A percentile compares a stretch with the other conserved stretches of the same genome.
phyloP scores from a whole-genome alignment of 192 early-diverging fungal genomes.

The Powellomyces hirtus region DNA sequence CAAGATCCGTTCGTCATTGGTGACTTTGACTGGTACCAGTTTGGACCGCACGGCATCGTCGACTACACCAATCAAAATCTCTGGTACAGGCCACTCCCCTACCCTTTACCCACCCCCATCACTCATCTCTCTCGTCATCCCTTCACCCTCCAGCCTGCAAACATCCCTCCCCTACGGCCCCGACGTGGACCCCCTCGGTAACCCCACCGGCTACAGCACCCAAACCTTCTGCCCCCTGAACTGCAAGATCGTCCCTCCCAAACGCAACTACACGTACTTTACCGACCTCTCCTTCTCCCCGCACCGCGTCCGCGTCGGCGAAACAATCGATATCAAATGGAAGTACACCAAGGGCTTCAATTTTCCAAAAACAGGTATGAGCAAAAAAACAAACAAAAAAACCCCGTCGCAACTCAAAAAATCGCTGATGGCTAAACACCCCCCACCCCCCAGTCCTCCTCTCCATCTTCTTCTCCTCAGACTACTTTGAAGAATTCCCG shows the following conservation, averaged over 20 bases:
- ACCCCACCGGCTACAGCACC: constrained; percentile 13
- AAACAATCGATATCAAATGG: constrained; percentile 12
- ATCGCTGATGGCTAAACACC: neutral
- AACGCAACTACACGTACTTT: constrained; percentile 8
- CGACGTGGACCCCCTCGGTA: constrained; percentile 8
- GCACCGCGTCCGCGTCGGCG: neutral
- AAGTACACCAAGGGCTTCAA: constrained; percentile 16
- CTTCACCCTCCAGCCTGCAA: too few relatives aligned
- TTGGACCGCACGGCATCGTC: constrained; percentile 18
- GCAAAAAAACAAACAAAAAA: neutral
- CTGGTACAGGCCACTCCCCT: too few relatives aligned
- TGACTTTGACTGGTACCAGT: constrained; percentile 16
- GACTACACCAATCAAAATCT: constrained; percentile 17
- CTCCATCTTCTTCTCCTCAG: constrained; percentile 17
- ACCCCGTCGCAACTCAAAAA: neutral
- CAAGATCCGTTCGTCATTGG: neutral
- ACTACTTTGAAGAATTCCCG: constrained; percentile 26
- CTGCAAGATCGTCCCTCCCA: neutral
- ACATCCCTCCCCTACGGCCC: constrained; percentile 20
- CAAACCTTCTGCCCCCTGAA: constrained; percentile 25
- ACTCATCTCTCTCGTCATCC: too few relatives aligned
- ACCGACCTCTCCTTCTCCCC: constrained; percentile 2
- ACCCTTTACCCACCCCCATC: too few relatives aligned
- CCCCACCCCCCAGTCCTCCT: constrained; percentile 4
- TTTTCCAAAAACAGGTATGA: constrained; percentile 21